Conservation (phyloP, 1,284 basidiomycete species). For the Ustilago cynodontis region DNA sequence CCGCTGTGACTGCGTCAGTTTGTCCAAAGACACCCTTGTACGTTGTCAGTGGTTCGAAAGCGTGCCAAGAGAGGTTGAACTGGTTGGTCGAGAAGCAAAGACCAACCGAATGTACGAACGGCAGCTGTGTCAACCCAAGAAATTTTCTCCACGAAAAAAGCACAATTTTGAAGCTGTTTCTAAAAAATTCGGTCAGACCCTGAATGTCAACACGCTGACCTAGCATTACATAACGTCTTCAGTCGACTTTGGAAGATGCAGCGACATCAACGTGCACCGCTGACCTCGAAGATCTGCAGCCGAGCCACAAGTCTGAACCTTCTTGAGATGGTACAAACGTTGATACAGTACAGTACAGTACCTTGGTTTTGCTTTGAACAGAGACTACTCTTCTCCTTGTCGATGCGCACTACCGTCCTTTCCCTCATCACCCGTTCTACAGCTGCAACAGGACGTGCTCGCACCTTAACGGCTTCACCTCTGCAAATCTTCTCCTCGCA, state of each 20-base stretch:
- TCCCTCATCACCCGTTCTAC: conserved; percentile 4
- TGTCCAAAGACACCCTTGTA: neutral
- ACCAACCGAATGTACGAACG: no score
- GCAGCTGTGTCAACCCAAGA: neutral
- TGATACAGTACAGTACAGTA: no score
- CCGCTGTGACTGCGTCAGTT: neutral
- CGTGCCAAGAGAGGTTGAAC: neutral
- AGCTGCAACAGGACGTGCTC: neutral
- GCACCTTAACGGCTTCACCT: neutral
- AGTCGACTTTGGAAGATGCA: no score
- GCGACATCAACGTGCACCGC: conserved; percentile 28
- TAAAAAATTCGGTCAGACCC: conserved; percentile 3
- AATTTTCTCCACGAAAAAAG: conserved; percentile 14
- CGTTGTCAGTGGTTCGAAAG: neutral
- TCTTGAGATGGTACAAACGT: no score
- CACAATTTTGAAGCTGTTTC: conserved; percentile 1
- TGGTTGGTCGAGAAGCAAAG: conserved; percentile 1
- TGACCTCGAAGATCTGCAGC: neutral
- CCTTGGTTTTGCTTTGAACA: neutral
- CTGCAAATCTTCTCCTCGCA: neutral
- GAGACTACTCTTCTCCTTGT: neutral
- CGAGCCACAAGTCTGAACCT: neutral
- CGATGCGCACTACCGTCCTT: conserved; percentile 18
- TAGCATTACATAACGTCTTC: conserved; percentile 11
- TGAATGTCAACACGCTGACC: neutral